A percentile compares a stretch with the other conserved stretches of the same genome.
Evolutionary conservation across 2,329 filamentous ascomycete genomes (phyloP).

Genomic region (Pseudopithomyces chartarum): DNA sequence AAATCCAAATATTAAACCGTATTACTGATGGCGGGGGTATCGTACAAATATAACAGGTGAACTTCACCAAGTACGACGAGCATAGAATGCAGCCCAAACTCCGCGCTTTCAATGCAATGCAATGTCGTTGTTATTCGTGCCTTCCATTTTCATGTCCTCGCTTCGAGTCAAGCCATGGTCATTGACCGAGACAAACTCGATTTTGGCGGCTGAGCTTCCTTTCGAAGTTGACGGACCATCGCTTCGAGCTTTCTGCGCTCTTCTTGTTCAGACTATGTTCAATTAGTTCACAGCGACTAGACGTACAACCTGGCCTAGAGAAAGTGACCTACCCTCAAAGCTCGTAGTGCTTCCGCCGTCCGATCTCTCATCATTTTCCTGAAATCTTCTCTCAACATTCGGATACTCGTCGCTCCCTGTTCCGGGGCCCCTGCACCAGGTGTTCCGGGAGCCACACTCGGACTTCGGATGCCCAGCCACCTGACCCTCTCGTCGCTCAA

Average conservation of each 20-base stretch:
- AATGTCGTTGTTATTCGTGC: background rate
- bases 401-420: conserved; percentile 67
- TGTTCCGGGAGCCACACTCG: conserved; percentile 46
- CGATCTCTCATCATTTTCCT: conserved; percentile 82
- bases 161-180: background rate
- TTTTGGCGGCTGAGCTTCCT: conserved; percentile 41
- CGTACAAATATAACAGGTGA: background rate
- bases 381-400: conserved; percentile 74
- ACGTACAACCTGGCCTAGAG: background rate
- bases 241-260: conserved; percentile 70
- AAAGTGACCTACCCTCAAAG: conserved; percentile 62
- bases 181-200: conserved; percentile 15
- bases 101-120: background rate
- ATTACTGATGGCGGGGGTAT: background rate
- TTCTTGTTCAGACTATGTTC: conserved; percentile 69
- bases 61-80: background rate
- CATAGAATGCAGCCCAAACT: background rate
- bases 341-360: conserved; percentile 67
- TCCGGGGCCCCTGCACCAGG: conserved; percentile 25
- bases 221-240: conserved; percentile 60
- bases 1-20: background rate
- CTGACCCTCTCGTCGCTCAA: conserved; percentile 70
- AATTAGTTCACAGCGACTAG: conserved; percentile 21
- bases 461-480: conserved; percentile 66
- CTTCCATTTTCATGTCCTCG: background rate